These are phyloP conservation scores for Zoysia matrella DNA, from an alignment of 202 grass and related monocot genomes.

Conservation along the genomic window DNA sequence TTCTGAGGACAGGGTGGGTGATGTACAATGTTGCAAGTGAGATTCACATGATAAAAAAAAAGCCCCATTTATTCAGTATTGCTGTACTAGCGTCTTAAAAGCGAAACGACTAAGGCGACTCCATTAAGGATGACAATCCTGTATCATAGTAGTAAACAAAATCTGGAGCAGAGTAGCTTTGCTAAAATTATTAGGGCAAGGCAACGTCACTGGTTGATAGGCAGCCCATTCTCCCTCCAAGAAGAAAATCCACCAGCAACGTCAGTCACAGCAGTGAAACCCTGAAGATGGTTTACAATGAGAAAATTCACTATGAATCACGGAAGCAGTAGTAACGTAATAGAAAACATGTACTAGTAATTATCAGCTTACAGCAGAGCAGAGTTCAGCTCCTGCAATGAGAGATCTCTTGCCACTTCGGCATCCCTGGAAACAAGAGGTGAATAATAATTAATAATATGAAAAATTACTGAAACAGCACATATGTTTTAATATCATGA, in stretches of 20 bases:
- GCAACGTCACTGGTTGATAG: constrained; percentile 39
- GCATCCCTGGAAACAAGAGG: constrained; percentile 57
- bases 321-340: neutral
- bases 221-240: constrained; percentile 71
- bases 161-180: neutral
- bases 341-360: neutral
- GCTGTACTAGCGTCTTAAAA: neutral
- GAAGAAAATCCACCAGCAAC: constrained; percentile 75
- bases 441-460: too few relatives aligned
- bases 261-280: constrained; percentile 75
- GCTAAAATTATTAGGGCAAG: neutral
- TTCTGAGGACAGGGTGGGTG: neutral
- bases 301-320: neutral
- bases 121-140: neutral
- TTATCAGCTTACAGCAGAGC: constrained; percentile 58
- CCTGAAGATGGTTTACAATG: constrained; percentile 43
- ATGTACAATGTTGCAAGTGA: neutral
- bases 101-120: neutral
- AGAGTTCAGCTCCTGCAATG: constrained; percentile 80
- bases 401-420: constrained; percentile 86
- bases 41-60: neutral
- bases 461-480: too few relatives aligned
- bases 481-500: too few relatives aligned
- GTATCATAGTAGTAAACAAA: neutral
- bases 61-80: constrained; percentile 18